Evolutionary conservation across 352 stramenopile species (phyloP).

Genomic region (Phytophthora boehmeriae): DNA sequence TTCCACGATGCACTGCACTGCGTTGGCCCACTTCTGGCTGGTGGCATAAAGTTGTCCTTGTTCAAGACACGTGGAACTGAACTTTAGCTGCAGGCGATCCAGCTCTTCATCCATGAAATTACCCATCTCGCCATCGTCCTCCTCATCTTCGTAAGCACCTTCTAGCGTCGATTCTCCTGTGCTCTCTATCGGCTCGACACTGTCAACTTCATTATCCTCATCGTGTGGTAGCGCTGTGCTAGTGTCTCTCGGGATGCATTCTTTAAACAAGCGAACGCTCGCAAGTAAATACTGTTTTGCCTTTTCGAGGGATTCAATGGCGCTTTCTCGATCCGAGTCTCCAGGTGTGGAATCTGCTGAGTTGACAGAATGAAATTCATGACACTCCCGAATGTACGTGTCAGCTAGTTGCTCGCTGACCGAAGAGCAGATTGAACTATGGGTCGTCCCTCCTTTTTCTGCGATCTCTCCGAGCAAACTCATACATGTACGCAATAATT

Average conservation of each 20-base stretch:
- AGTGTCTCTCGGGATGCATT: conserved; percentile 54
- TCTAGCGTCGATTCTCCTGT: conserved; percentile 18
- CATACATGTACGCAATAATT: conserved; percentile 79
- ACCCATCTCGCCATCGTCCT: conserved; percentile 50
- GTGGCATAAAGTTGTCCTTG: conserved; percentile 49
- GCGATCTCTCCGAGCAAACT: conserved; percentile 76
- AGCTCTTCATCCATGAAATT: conserved; percentile 85
- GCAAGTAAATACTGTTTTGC: conserved; percentile 70
- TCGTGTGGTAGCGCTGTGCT: conserved; percentile 33
- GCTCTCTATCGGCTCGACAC: conserved; percentile 18
- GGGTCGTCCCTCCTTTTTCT: conserved; percentile 54
- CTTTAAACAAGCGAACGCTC: conserved; percentile 78
- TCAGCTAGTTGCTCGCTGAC: conserved; percentile 85
- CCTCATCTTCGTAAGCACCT: conserved; percentile 26
- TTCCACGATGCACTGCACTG: conserved; percentile 49
- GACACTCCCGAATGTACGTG: conserved; percentile 76
- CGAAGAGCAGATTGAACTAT: conserved; percentile 80
- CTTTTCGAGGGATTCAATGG: conserved; percentile 44
- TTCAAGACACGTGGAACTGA: conserved; percentile 72
- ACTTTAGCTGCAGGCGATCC: conserved; percentile 73
- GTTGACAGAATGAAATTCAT: conserved; percentile 26
- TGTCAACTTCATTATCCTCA: conserved; percentile 27
- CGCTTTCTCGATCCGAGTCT: conserved; percentile 23
- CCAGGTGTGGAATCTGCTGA: conserved; percentile 7
- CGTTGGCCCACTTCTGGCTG: conserved; percentile 43